Base-by-base conservation (phyloP, 441 rosid species). In the Populus hybrid region DNA sequence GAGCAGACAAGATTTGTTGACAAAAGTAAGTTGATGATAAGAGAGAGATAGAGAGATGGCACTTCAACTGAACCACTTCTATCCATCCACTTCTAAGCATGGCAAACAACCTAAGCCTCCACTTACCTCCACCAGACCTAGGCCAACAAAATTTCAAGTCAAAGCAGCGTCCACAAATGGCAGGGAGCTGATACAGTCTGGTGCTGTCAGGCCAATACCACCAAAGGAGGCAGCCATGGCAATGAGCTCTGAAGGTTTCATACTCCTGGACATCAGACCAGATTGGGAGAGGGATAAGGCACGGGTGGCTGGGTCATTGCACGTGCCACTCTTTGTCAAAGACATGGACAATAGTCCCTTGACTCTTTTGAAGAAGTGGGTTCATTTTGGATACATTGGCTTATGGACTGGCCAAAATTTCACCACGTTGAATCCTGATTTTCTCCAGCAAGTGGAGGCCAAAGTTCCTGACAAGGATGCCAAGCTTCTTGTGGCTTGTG, bases 381-480 rank as follows among this genome's bases (percentile, higher is more conserved):
- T 95, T 65, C 98, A 92, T 83, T 88, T 95, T 64, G 98, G 98
- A 6, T 95, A 92, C 84, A 84, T 94, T 77, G 98, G 98, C 42
- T 80, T 90, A 45, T 94, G 98, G 99, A 95, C 97, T 36, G 99
- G 99, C 56, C 99, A 94, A 82, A 83, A 83, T 77, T 91, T 92
- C 77, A 91, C 98, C 3, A 89, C 83, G 79, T 59, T 90, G 42
- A 93, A 94, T 85, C 88, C 88, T 61, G 82, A 90, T 61, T 93
- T 93, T 79, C 45, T 84, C 68, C 74, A 38, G 80, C 89, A 82
- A 74, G 94, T 94, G 11, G 85, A 89, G 66, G 80, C 84, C 28
- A 74, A 71, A 68, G 85, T 89, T 75, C 97, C 97, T 16, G 90
- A 89, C 74, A 90, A 90, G 86, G 79, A 85, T 20, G 64, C 87